Evolutionary conservation across 2,329 filamentous ascomycete species (phyloP).

Genomic region (Penicillium sp.): DNA sequence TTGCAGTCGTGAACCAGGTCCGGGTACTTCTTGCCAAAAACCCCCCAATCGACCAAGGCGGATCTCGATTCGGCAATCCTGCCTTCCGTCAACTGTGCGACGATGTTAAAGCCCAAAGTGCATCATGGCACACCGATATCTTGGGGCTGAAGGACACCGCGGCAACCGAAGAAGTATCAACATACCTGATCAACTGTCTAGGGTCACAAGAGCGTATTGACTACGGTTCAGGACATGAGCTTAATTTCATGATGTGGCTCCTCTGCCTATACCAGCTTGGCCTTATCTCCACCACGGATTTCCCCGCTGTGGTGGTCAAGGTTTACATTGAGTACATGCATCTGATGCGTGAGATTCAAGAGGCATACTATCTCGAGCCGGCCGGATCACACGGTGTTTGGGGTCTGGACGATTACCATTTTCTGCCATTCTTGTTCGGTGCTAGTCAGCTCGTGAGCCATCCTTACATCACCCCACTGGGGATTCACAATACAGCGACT

Average conservation of each 20-base stretch:
- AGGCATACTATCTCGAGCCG: constrained; percentile 93
- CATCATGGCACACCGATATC: constrained; percentile 45
- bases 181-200: constrained; percentile 81
- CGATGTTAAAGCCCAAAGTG: constrained; percentile 43
- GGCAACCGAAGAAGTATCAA: constrained; percentile 70
- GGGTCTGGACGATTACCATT: constrained; percentile 97
- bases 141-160: constrained; percentile 40
- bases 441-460: constrained; percentile 87
- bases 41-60: constrained; percentile 81
- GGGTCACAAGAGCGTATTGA: constrained; percentile 87
- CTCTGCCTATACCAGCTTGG: constrained; percentile 85
- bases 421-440: constrained; percentile 92
- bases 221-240: constrained; percentile 95
- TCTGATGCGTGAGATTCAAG: constrained; percentile 85
- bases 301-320: constrained; percentile 71
- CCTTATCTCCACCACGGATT: constrained; percentile 65
- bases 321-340: constrained; percentile 81
- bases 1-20: constrained; percentile 70
- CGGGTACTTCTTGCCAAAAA: constrained; percentile 67
- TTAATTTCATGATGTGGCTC: constrained; percentile 96
- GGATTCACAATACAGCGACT: constrained; percentile 83
- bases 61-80: constrained; percentile 93
- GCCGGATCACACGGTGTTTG: constrained; percentile 97
- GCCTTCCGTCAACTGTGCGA: constrained; percentile 80
- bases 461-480: constrained; percentile 73